These are phyloP conservation scores for Teratosphaeria destructans DNA, from an alignment of 2,329 filamentous ascomycete species.

Conservation along the genomic window DNA sequence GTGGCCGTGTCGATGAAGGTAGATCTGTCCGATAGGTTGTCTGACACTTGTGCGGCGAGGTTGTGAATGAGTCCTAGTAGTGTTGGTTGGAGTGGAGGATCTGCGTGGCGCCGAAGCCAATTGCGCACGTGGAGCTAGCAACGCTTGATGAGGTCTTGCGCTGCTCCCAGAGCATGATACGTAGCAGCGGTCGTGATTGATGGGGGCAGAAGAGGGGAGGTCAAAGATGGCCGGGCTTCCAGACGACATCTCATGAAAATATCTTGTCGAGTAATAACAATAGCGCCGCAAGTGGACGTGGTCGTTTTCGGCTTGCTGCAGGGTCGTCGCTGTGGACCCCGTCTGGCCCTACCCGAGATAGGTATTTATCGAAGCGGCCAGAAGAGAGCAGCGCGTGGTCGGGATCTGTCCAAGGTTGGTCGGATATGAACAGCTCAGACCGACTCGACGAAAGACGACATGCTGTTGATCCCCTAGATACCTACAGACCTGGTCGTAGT, in stretches of 20 bases:
- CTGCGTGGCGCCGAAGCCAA: not conserved
- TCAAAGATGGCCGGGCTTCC: not conserved
- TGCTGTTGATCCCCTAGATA: too few relatives aligned
- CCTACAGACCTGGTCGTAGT: too few relatives aligned
- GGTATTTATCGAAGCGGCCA: not conserved
- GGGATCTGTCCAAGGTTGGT: too few relatives aligned
- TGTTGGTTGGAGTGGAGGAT: not conserved
- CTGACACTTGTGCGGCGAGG: not conserved
- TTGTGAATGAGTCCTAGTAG: not conserved
- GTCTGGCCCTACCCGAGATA: not conserved
- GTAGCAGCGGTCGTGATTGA: not conserved
- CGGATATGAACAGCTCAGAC: too few relatives aligned
- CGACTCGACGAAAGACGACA: too few relatives aligned
- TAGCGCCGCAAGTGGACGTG: not conserved
- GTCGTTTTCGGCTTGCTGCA: not conserved
- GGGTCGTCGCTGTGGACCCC: not conserved
- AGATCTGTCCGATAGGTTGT: not conserved
- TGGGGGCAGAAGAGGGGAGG: not conserved
- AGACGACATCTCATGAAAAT: not conserved
- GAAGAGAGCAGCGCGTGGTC: not conserved
- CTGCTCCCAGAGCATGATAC: not conserved
- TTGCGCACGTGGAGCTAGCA: not conserved
- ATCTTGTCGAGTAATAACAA: not conserved
- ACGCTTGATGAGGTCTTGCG: not conserved
- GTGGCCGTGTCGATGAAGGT: not conserved